Percentiles rank a stretch among this genome's conserved stretches.
These are phyloP conservation scores for Cicer judaicum DNA, from an alignment of 306 rosid genomes.

Conservation along the genomic window DNA sequence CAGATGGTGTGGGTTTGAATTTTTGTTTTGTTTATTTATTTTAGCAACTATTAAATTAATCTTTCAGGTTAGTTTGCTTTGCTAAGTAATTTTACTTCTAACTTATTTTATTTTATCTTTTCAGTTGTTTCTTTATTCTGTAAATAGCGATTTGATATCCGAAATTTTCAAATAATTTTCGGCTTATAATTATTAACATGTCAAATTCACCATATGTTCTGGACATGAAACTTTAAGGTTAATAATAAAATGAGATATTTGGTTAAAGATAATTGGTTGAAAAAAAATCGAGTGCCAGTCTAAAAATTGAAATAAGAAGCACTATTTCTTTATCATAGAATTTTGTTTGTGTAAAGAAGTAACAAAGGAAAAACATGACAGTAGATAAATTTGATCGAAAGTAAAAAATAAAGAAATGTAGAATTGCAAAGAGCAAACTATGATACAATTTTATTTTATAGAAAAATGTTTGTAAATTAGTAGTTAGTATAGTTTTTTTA, in stretches of 20 bases:
- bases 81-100: slow-evolving; percentile 8
- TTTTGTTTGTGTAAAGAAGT: neutral
- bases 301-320: neutral
- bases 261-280: neutral
- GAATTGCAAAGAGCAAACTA: no score
- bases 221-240: neutral
- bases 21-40: slow-evolving; percentile 31
- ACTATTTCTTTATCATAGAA: neutral
- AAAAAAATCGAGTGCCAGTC: neutral
- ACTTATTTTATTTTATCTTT: neutral
- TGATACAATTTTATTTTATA: no score
- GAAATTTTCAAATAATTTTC: neutral
- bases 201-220: neutral
- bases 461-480: no score
- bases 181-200: neutral
- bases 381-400: neutral
- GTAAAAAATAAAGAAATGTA: no score
- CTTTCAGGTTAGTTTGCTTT: neutral
- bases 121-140: neutral
- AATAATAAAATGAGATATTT: neutral
- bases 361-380: neutral
- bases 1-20: slow-evolving; percentile 6
- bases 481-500: no score
- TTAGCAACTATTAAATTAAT: slow-evolving; percentile 11
- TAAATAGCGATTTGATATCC: neutral